A percentile compares a stretch with the other conserved stretches of the same genome.
phyloP scores from a whole-genome alignment of 768 basidiomycete species.

The Lentinula detonsa region DNA sequence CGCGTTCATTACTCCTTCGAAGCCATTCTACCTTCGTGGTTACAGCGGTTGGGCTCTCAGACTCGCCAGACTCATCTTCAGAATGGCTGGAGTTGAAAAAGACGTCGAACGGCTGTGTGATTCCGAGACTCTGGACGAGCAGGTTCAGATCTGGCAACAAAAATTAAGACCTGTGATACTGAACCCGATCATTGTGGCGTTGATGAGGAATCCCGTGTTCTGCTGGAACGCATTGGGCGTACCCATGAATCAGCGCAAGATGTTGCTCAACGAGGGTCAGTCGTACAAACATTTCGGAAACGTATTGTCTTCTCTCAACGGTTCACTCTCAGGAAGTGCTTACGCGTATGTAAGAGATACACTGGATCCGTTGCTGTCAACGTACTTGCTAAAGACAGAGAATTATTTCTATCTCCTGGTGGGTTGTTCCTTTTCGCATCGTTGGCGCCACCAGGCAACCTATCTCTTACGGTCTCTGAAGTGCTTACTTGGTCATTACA shows the following conservation, averaged over 20 bases:
- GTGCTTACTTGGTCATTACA: constrained; percentile 48
- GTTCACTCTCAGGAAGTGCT: constrained; percentile 10
- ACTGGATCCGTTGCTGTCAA: constrained; percentile 40
- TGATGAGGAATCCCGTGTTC: constrained; percentile 49
- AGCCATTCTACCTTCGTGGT: constrained; percentile 61
- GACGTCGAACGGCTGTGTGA: constrained; percentile 53
- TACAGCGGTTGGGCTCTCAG: constrained; percentile 67
- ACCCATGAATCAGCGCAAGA: constrained; percentile 59
- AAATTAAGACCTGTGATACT: constrained; percentile 58
- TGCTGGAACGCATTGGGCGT: constrained; percentile 82
- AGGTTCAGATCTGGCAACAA: constrained; percentile 55
- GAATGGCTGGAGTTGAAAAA: constrained; percentile 48
- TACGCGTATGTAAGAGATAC: constrained; percentile 50
- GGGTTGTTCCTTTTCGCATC: constrained; percentile 10
- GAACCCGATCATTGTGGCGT: constrained; percentile 47
- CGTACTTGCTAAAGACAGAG: constrained; percentile 50
- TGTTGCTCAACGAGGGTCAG: constrained; percentile 48
- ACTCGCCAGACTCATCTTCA: constrained; percentile 51
- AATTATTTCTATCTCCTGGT: constrained; percentile 64
- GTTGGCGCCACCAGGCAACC: background rate
- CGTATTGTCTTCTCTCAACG: background rate
- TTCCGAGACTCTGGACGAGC: constrained; percentile 47
- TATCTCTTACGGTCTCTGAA: background rate
- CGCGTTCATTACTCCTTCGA: constrained; percentile 34
- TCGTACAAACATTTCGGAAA: background rate